Evolutionary conservation across 2,329 filamentous ascomycete species (phyloP), one percentile per base, ranked within the genome.

Genomic region (Tolypocladium nubicola): DNA sequence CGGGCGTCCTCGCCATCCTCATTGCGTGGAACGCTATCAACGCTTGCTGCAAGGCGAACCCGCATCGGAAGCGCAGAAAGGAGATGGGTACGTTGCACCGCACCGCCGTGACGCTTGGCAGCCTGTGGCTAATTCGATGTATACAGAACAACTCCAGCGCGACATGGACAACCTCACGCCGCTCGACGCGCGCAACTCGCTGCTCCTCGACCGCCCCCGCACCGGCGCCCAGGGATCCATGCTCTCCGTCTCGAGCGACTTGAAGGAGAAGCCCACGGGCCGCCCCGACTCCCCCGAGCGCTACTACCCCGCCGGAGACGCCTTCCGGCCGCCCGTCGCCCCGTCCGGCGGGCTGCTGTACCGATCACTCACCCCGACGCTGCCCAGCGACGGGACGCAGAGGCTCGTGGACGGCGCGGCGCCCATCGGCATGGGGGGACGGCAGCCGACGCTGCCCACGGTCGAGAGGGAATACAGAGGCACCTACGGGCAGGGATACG

Each of bases 1-100:
- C 92, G 7, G 91, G 82, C 60, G 73, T 90, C 30, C 79, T 99
- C 57, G 92, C 90, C 4, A 88, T 97, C 55, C 79, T 97, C 37
- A 96, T 99, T 64, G 82, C 83, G 13, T 89, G 92, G 76, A 97
- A 97, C 68, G 90, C 90, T 52, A 84, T 97, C 68, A 88, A 90
- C 65, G 81, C 85, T 55, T 91, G 86, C 74, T 85, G 85, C 80
- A 88, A 88, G 70, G 83, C 91, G 75, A 97, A 97, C 75, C 92
- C 93, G 4, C 93, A 97, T 73, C 85, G 88, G 62, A 87, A 87
- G 79, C 86, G 86, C 67, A 86, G 90, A 74, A 96, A 95, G 82
- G 89, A 93, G 75, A 84, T 90, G 71, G 90, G 90, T 90, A 88
- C 83, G 86, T 73, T 47, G 10, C 37, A 21, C 47, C 19, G 21